Evolutionary conservation across 1,284 basidiomycete species (phyloP).

Genomic region (Ceratobasidium theobromae): DNA sequence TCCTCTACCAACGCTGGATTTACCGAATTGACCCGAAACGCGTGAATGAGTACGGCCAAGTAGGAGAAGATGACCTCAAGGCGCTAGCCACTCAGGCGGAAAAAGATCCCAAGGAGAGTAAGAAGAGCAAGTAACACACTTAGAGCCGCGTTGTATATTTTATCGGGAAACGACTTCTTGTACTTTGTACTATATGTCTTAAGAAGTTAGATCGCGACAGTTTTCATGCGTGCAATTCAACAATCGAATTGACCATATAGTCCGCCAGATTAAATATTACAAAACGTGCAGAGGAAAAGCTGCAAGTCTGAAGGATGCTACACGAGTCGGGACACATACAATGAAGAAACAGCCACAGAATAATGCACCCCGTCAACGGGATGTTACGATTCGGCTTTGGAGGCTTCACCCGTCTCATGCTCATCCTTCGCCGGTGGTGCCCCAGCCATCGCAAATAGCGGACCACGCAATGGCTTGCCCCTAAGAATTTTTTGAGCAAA

Average conservation of each 20-base stretch:
- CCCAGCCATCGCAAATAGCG: constrained; percentile 6
- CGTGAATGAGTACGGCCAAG: constrained; percentile 94
- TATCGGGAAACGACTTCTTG: not conserved
- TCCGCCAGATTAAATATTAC: constrained; percentile 18
- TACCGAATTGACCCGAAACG: constrained; percentile 93
- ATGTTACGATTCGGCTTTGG: not conserved
- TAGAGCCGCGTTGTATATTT: constrained; percentile 6
- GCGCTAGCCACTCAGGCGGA: constrained; percentile 8
- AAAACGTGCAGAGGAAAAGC: constrained; percentile 4
- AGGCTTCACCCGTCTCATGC: not conserved
- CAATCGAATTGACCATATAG: constrained; percentile 27
- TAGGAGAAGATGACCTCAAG: constrained; percentile 43
- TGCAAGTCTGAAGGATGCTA: not conserved
- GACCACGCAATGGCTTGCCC: constrained; percentile 32
- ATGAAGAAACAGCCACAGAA: not conserved
- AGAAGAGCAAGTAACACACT: constrained; percentile 56
- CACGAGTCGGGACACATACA: not conserved
- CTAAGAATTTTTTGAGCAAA: not conserved
- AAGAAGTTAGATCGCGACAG: not conserved
- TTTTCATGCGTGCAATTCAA: constrained; percentile 3
- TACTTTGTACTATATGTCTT: not conserved
- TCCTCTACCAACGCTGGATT: constrained; percentile 91
- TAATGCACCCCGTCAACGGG: not conserved
- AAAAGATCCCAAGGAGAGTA: constrained; percentile 45
- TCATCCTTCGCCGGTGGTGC: not conserved